These are phyloP conservation scores for Cladobotryum protrusum DNA, from an alignment of 2,329 filamentous ascomycete species.

Conservation along the genomic window DNA sequence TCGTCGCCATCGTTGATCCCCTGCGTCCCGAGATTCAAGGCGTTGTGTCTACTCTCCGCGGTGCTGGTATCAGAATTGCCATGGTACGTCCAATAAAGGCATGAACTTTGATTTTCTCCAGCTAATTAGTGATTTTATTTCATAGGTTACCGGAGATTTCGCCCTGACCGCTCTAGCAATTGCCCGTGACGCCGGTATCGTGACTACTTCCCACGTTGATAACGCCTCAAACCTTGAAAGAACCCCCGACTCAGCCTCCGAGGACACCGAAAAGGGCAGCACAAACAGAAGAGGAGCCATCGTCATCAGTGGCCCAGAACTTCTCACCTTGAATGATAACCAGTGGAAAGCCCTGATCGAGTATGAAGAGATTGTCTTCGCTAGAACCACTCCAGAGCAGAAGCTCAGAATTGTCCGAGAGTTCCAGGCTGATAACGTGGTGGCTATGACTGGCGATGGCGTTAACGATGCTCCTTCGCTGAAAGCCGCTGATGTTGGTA, in stretches of 20 bases:
- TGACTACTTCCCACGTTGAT: conserved; percentile 51
- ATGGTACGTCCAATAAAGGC: conserved; percentile 49
- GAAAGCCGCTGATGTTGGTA: conserved; percentile 73
- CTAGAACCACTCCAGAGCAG: conserved; percentile 70
- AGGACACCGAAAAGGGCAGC: conserved; percentile 18
- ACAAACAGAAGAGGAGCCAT: conserved; percentile 38
- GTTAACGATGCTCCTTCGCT: conserved; percentile 83
- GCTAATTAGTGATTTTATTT: background rate
- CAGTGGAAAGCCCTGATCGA: conserved; percentile 61
- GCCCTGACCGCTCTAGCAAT: conserved; percentile 69
- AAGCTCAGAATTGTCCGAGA: conserved; percentile 75
- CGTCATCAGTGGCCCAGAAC: conserved; percentile 58
- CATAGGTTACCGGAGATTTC: conserved; percentile 66
- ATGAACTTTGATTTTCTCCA: background rate
- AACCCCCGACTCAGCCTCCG: conserved; percentile 7
- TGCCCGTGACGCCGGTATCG: conserved; percentile 64
- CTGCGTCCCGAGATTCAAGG: conserved; percentile 65
- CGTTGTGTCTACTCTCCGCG: conserved; percentile 58
- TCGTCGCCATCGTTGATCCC: conserved; percentile 74
- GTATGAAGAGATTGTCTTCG: conserved; percentile 45
- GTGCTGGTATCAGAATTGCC: conserved; percentile 67
- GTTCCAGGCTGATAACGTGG: conserved; percentile 60
- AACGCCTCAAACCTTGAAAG: conserved; percentile 45
- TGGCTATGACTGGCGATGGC: conserved; percentile 82
- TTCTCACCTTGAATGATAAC: conserved; percentile 56